Evolutionary conservation across 1,284 basidiomycete species (phyloP).

Genomic region (Anthracocystis setariae): DNA sequence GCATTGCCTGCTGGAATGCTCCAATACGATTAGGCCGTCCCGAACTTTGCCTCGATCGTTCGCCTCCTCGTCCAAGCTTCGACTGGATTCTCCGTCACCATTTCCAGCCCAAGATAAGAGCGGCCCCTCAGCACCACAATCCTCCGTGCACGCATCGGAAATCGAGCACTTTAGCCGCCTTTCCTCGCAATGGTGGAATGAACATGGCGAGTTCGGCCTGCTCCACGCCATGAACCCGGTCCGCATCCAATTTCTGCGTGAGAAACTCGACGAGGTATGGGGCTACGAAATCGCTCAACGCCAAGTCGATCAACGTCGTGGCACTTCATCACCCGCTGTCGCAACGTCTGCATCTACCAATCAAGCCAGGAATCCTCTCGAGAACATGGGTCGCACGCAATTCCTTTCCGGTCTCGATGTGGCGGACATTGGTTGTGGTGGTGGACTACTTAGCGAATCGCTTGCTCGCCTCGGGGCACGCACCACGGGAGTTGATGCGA

Average conservation of each 20-base stretch:
- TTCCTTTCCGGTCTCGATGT: slow-evolving; percentile 74
- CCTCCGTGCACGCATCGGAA: slow-evolving; percentile 56
- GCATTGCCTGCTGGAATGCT: background rate
- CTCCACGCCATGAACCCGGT: slow-evolving; percentile 96
- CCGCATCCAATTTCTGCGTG: slow-evolving; percentile 83
- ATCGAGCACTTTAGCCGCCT: slow-evolving; percentile 90
- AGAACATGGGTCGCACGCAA: slow-evolving; percentile 61
- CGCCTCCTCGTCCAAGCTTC: slow-evolving; percentile 31
- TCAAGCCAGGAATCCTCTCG: slow-evolving; percentile 62
- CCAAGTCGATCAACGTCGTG: slow-evolving; percentile 21
- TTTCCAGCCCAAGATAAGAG: background rate
- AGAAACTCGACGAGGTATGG: slow-evolving; percentile 73
- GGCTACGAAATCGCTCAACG: slow-evolving; percentile 57
- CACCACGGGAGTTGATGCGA: slow-evolving; percentile 90
- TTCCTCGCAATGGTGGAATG: slow-evolving; percentile 96
- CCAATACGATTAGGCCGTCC: slow-evolving; percentile 1
- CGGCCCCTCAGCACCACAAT: slow-evolving; percentile 6
- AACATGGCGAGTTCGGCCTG: slow-evolving; percentile 86
- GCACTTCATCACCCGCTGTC: slow-evolving; percentile 61
- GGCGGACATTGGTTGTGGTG: slow-evolving; percentile 91
- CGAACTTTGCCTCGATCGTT: slow-evolving; percentile 17
- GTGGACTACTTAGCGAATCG: slow-evolving; percentile 92
- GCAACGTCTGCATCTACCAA: slow-evolving; percentile 45
- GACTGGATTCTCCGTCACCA: slow-evolving; percentile 32
- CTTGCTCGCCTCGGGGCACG: slow-evolving; percentile 86